Base-by-base conservation (phyloP, 441 rosid species). In the Biscutella laevigata region DNA sequence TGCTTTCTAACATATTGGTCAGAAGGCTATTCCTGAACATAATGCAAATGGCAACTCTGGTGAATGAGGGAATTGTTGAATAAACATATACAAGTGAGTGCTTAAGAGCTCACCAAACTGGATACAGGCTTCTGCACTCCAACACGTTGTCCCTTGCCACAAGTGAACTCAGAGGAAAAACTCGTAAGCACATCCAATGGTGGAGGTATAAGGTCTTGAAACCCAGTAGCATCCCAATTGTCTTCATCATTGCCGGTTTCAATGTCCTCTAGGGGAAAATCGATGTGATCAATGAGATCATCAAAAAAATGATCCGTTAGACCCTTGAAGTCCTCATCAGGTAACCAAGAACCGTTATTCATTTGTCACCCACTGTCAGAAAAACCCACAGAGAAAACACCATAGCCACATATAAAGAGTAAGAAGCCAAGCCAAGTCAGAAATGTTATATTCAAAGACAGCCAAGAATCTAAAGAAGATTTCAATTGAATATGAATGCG, bases 251-350 rank as follows among this genome's bases (percentile, higher is more conserved):
- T 71, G 37, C 68, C 59, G 1, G 63, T 54, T 45, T 79, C 92
- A 9, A 75, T 73, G 58, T 79, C 91, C 65, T 86, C 94, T 48
- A 72, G 52, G 1, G 95, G 81, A 26, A 81, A 60, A 71, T 85
- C 91, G 1, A 77, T 36, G 9, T 51, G 75, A 33, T 75, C 68
- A 11, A 84, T 45, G 48, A 79, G 64, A 28, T 82, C 83, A 55
- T 84, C 85, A 17, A 86, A 79, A 57, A 80, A 77, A 44, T 81
- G 78, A 71, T 86, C 92, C 0, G 77, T 16, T 20, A 76, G 63
- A 33, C 75, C 81, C 43, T 71, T 74, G 42, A 85, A 73, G 59
- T 70, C 71, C 39, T 71, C 74, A 28, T 79, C 91, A 30, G 65
- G 68, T 48, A 77, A 62, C 95, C 86, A 80, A 40, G 62, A 32